Evolutionary conservation across 257 asterid species (phyloP), one percentile per base, ranked within the genome.

Genomic region (Leonotis leonurus): DNA sequence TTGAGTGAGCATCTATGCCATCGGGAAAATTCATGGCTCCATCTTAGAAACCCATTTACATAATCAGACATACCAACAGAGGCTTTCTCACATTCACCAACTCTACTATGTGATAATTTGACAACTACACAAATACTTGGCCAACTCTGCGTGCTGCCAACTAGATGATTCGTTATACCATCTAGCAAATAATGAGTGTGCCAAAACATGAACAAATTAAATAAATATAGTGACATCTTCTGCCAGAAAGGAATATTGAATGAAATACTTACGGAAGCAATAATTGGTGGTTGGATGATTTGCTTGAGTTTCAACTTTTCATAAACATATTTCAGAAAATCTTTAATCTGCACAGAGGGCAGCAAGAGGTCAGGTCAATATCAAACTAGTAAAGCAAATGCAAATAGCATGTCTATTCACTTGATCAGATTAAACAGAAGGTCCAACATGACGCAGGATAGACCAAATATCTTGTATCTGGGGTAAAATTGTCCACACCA

Each of bases 301-400:
- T 92, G 99, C 83, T 85, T 87, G 80, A 93, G 91, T 95, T 85
- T 92, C 88, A 92, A 80, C 61, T 82, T 93, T 48, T 85, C 95
- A 59, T 85, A 93, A 24, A 93, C 45, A 74, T 72, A 82, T n/a
- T 75, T 79, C 51, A 93, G 77, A 79, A 93, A 81, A 44, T 26
- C 61, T 69, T 76, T 80, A 33, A 89, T 74, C 97, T 93, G 88
- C 84, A 73, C 33, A 20, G 60, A 57, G 60, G 57, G 30, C 56
- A 69, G 40, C 54, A 55, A 22, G 45, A 43, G 17, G 37, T 43
- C 57, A 13, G 62, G 62, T 60, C 10, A 41, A 41, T 11, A 55
- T 20, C 7, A 52, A 25, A 56, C 48, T 45, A 60, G 18, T 36
- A 62, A 60, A 33, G 25, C 3, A 56, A 35, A 67, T 62, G 32